These are phyloP conservation scores for Termitomyces sp. DNA, from an alignment of 768 basidiomycete species.

Conservation along the genomic window DNA sequence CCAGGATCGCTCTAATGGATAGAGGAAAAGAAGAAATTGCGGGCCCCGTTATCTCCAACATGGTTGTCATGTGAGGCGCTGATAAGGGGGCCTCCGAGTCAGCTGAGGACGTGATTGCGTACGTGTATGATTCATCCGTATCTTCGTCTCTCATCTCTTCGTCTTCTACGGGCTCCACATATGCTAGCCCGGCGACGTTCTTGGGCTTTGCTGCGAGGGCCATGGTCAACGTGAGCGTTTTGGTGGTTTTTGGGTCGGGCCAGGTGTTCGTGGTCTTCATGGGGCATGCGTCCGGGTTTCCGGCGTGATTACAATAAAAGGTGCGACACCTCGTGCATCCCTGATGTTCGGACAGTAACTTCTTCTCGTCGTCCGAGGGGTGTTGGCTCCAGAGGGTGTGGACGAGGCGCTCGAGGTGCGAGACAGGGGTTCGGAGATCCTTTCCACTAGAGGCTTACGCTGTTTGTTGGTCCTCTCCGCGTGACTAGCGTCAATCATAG, in stretches of 20 bases:
- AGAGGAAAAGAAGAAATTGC: slow-evolving; percentile 3
- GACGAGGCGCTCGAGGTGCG: not conserved
- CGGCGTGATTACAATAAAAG: not conserved
- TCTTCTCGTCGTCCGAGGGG: not conserved
- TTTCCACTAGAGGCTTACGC: not conserved
- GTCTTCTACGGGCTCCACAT: not conserved
- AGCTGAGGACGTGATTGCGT: no score
- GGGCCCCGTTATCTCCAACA: not conserved
- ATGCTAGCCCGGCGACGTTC: not conserved
- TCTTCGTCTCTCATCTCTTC: not conserved
- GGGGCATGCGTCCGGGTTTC: not conserved
- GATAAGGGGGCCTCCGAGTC: not conserved
- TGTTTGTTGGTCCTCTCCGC: no score
- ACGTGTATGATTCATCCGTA: slow-evolving; percentile 1
- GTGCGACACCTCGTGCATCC: not conserved
- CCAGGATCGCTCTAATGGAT: slow-evolving; percentile 13
- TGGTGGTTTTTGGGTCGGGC: not conserved
- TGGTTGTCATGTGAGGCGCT: not conserved
- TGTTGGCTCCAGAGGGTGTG: not conserved
- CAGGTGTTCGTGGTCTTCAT: not conserved
- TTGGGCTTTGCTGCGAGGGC: not conserved
- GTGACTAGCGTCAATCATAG: no score
- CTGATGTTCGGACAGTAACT: not conserved
- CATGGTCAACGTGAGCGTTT: not conserved
- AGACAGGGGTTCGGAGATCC: not conserved